phyloP scores from a whole-genome alignment of 345 rosid genomes.

The Eucalyptus erythrocorys region DNA sequence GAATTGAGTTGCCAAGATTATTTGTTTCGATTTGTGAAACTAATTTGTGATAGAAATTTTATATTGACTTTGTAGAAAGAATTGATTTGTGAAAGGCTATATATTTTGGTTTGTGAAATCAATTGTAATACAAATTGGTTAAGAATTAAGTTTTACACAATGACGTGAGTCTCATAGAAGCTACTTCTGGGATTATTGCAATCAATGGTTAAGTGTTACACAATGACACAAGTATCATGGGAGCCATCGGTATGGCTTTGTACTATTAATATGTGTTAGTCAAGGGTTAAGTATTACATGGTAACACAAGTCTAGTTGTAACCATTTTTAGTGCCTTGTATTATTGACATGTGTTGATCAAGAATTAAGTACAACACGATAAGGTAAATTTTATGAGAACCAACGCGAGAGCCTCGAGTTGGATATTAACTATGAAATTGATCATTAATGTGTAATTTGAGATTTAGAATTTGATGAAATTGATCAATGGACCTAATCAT shows the following conservation, averaged over 20 bases:
- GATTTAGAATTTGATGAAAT: too few relatives aligned
- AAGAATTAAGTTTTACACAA: too few relatives aligned
- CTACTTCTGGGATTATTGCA: not conserved
- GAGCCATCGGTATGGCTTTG: fast-evolving
- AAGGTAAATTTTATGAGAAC: not conserved
- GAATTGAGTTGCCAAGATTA: too few relatives aligned
- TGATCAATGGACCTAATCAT: not conserved
- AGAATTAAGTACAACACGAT: fast-evolving
- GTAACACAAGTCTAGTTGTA: fast-evolving
- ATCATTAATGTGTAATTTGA: not conserved
- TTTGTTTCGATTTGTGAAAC: too few relatives aligned
- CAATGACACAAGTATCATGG: too few relatives aligned
- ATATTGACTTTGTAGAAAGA: too few relatives aligned
- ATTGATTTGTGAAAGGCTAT: too few relatives aligned
- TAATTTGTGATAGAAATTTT: too few relatives aligned
- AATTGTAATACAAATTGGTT: too few relatives aligned
- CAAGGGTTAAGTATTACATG: fast-evolving
- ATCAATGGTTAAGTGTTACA: fast-evolving
- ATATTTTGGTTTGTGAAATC: too few relatives aligned
- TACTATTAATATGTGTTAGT: too few relatives aligned
- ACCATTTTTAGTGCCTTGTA: fast-evolving
- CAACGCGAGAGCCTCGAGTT: not conserved
- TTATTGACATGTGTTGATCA: not conserved
- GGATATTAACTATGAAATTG: too few relatives aligned
- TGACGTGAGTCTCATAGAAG: fast-evolving